Percentiles rank a stretch among this genome's conserved stretches.
These are phyloP conservation scores for Hyphochytrium catenoides DNA, from an alignment of 352 stramenopile species.

Conservation along the genomic window DNA sequence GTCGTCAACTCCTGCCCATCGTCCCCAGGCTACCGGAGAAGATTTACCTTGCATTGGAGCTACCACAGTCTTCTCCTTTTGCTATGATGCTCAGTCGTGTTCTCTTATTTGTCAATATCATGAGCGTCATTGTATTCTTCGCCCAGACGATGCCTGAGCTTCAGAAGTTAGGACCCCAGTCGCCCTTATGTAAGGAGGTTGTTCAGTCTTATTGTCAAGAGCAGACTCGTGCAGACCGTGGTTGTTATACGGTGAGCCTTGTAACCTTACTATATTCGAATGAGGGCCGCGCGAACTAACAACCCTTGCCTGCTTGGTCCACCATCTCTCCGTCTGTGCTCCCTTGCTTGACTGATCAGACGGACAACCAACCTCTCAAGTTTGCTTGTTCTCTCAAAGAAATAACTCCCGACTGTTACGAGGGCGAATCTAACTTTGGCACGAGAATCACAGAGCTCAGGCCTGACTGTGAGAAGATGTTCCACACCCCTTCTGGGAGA, in stretches of 20 bases:
- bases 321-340: conserved; percentile 2
- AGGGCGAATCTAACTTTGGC: too few relatives aligned
- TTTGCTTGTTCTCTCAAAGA: too few relatives aligned
- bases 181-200: conserved; percentile 16
- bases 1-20: too few relatives aligned
- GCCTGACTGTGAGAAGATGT: too few relatives aligned
- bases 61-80: conserved; percentile 24
- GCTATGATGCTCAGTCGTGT: conserved; percentile 22
- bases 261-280: conserved; percentile 19
- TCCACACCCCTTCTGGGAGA: too few relatives aligned
- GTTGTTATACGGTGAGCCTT: too few relatives aligned
- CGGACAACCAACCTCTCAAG: too few relatives aligned
- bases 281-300: conserved; percentile 4
- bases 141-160: conserved; percentile 36
- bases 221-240: too few relatives aligned
- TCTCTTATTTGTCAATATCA: conserved; percentile 22
- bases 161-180: conserved; percentile 18
- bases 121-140: conserved; percentile 41
- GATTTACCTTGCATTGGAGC: conserved; percentile 26
- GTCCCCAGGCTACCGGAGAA: too few relatives aligned
- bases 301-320: conserved; percentile 25
- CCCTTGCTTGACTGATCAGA: too few relatives aligned
- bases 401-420: too few relatives aligned
- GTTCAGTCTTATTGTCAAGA: conserved; percentile 34
- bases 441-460: too few relatives aligned